Evolutionary conservation across 805 yeast genomes (phyloP).

Genomic region (Lipomyces oligophaga): DNA sequence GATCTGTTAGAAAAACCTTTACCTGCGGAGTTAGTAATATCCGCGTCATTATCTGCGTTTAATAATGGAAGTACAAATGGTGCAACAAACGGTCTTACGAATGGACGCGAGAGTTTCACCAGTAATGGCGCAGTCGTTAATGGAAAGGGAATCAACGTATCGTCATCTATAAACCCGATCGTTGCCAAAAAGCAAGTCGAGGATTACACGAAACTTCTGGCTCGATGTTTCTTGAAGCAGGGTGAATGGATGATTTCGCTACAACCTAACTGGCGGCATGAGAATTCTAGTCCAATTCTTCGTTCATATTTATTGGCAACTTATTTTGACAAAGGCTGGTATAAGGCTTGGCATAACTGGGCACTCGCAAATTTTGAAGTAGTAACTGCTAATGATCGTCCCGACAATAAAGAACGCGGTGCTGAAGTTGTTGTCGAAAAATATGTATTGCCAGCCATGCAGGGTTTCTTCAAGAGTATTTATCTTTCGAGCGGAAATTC

Average conservation of each 20-base stretch:
- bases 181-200: slow-evolving; percentile 53
- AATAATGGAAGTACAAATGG: slow-evolving; percentile 4
- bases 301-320: slow-evolving; percentile 93
- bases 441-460: slow-evolving; percentile 93
- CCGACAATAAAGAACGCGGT: slow-evolving; percentile 27
- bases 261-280: slow-evolving; percentile 71
- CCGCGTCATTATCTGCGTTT: slow-evolving; percentile 7
- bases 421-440: slow-evolving; percentile 53
- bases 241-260: slow-evolving; percentile 97
- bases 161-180: slow-evolving; percentile 1
- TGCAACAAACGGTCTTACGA: not conserved
- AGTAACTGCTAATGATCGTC: slow-evolving; percentile 53
- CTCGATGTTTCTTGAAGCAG: slow-evolving; percentile 92
- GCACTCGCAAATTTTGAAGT: slow-evolving; percentile 97
- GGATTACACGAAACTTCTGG: slow-evolving; percentile 77
- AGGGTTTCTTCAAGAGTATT: slow-evolving; percentile 93
- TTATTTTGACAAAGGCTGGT: slow-evolving; percentile 89
- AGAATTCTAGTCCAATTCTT: slow-evolving; percentile 57
- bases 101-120: slow-evolving; percentile 1
- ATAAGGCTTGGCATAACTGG: slow-evolving; percentile 99
- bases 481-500: slow-evolving; percentile 82
- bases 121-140: not conserved
- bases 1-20: slow-evolving; percentile 82
- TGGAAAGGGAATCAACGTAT: not conserved
- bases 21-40: slow-evolving; percentile 49